Evolutionary conservation across 495 filamentous ascomycete genomes (phyloP).

Genomic region (Neurospora sp.): DNA sequence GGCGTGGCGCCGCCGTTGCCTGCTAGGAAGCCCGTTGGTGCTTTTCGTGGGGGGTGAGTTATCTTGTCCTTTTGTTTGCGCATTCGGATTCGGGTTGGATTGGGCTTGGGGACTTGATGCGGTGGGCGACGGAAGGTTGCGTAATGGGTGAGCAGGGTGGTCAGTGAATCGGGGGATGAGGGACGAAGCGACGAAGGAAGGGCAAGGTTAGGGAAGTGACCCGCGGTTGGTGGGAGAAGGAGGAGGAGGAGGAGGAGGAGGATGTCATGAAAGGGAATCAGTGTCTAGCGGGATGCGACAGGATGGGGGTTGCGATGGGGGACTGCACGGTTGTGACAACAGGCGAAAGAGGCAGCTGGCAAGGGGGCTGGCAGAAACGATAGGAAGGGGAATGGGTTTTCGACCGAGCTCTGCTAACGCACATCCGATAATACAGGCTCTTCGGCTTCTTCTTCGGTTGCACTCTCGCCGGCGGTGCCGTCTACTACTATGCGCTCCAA

Average conservation of each 20-base stretch:
- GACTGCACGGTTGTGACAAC: neutral
- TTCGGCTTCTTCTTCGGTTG: constrained; percentile 91
- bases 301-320: neutral
- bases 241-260: no score
- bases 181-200: no score
- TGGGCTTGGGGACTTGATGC: no score
- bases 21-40: constrained; percentile 72
- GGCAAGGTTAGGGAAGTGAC: no score
- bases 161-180: no score
- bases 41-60: constrained; percentile 85
- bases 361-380: neutral
- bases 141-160: no score
- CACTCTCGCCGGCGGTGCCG: constrained; percentile 62
- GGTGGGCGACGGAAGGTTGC: no score
- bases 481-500: constrained; percentile 86
- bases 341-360: neutral
- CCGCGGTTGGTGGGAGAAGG: no score
- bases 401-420: neutral
- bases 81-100: no score
- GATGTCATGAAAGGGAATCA: no score
- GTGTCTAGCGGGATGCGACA: neutral
- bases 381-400: neutral
- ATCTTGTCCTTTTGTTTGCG: neutral
- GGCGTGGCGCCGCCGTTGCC: constrained; percentile 40
- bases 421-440: constrained; percentile 41